These are phyloP conservation scores for Corymbia citriodora DNA, from an alignment of 441 rosid genomes.

Conservation along the genomic window DNA sequence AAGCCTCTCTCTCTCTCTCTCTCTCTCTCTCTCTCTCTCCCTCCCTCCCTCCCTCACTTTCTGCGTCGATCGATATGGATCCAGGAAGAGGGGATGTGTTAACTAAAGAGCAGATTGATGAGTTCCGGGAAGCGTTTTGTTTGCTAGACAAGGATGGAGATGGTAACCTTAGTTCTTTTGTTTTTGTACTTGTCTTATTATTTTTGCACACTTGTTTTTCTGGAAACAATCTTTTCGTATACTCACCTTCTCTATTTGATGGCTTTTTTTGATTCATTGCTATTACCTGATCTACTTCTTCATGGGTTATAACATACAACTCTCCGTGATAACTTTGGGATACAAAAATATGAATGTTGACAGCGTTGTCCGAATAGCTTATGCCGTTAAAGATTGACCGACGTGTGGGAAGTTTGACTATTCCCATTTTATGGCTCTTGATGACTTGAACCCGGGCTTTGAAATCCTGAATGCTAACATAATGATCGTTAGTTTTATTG, in stretches of 20 bases:
- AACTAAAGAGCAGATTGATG: conserved; percentile 41
- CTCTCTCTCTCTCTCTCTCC: neutral
- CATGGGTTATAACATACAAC: neutral
- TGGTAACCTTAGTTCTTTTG: conserved; percentile 21
- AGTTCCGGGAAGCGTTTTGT: conserved; percentile 60
- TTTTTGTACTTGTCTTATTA: neutral
- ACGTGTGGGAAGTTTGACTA: neutral
- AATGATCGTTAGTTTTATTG: neutral
- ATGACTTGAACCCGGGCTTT: neutral
- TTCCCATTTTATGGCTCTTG: neutral
- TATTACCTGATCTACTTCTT: neutral
- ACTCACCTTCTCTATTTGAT: neutral
- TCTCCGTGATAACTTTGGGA: neutral
- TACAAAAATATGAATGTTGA: neutral
- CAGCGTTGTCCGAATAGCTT: neutral
- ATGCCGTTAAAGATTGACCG: neutral
- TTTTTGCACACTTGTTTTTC: neutral
- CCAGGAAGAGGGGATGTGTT: conserved; percentile 22
- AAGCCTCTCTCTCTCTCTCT: neutral
- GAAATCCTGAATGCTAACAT: neutral
- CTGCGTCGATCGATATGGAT: neutral
- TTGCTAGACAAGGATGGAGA: conserved; percentile 76
- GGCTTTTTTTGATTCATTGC: neutral
- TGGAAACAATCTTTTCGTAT: neutral
- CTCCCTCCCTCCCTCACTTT: neutral